Percentiles rank a stretch among this genome's conserved stretches.
These are phyloP conservation scores for Candida frijolesensis DNA, from an alignment of 1,139 yeast genomes.

Conservation along the genomic window DNA sequence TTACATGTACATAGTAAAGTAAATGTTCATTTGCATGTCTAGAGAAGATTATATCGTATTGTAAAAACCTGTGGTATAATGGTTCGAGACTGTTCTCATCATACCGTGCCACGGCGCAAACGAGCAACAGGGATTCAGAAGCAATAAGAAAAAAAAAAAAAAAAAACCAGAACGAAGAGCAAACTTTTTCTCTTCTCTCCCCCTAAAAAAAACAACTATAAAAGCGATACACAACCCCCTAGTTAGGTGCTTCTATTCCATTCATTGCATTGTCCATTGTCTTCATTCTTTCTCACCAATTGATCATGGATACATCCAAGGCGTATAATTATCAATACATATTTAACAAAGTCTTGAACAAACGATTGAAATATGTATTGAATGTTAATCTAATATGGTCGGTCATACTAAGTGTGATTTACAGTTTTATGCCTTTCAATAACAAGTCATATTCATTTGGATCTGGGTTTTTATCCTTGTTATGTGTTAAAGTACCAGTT, in stretches of 20 bases:
- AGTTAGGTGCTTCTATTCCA: not conserved
- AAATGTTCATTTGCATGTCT: not conserved
- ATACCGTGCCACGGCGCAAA: not conserved
- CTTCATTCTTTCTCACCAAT: constrained; percentile 7
- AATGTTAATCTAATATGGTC: constrained; percentile 34
- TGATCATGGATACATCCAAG: constrained; percentile 4
- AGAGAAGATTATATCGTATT: too few relatives aligned
- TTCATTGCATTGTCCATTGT: not conserved
- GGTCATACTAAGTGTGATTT: constrained; percentile 25
- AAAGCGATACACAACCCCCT: not conserved
- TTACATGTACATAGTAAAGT: not conserved
- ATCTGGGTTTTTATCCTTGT: constrained; percentile 30
- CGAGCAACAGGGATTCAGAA: too few relatives aligned
- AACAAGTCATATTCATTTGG: constrained; percentile 20
- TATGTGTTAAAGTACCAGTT: constrained; percentile 33
- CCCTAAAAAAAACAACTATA: not conserved
- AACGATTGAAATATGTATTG: constrained; percentile 39
- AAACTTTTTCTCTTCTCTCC: not conserved
- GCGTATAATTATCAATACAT: constrained; percentile 27
- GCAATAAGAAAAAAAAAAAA: not conserved
- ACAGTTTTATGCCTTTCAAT: constrained; percentile 29
- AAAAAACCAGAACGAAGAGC: constrained; percentile 1
- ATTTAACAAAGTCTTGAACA: constrained; percentile 34
- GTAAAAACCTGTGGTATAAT: too few relatives aligned
- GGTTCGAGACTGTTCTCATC: not conserved